These are phyloP conservation scores for Blumeria hordei DNA, from an alignment of 2,329 filamentous ascomycete genomes.

Conservation along the genomic window DNA sequence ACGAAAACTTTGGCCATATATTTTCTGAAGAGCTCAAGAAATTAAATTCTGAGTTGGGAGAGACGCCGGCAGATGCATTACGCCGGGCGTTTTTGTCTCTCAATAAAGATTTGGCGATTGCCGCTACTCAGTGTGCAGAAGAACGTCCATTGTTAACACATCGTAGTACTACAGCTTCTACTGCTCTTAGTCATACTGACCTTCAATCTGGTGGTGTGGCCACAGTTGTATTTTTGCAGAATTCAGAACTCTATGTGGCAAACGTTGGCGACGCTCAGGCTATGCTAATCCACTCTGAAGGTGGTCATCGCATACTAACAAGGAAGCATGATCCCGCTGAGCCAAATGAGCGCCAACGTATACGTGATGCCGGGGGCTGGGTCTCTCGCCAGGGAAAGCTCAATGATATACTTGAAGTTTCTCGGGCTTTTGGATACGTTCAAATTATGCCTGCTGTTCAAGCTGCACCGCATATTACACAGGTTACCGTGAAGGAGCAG, in stretches of 20 bases:
- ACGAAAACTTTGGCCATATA: slow-evolving; percentile 79
- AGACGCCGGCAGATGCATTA: slow-evolving; percentile 63
- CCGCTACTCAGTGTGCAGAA: slow-evolving; percentile 58
- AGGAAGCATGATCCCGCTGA: slow-evolving; percentile 86
- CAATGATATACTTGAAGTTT: slow-evolving; percentile 79
- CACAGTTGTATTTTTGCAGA: slow-evolving; percentile 72
- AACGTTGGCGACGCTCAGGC: slow-evolving; percentile 92
- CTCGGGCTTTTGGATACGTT: slow-evolving; percentile 83
- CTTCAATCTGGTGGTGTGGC: slow-evolving; percentile 76
- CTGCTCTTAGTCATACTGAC: slow-evolving; percentile 71
- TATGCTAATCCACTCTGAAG: slow-evolving; percentile 80
- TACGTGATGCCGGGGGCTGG: slow-evolving; percentile 84
- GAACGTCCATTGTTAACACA: slow-evolving; percentile 42
- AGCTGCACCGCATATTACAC: slow-evolving; percentile 63
- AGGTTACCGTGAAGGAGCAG: slow-evolving; percentile 57
- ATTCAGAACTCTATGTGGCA: slow-evolving; percentile 76
- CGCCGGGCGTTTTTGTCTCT: slow-evolving; percentile 66
- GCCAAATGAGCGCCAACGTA: slow-evolving; percentile 57
- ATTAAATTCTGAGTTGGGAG: slow-evolving; percentile 38
- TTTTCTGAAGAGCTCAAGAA: slow-evolving; percentile 63
- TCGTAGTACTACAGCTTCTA: slow-evolving; percentile 46
- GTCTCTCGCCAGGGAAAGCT: slow-evolving; percentile 85
- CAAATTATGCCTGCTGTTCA: slow-evolving; percentile 83
- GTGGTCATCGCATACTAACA: slow-evolving; percentile 61
- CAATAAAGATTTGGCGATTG: slow-evolving; percentile 82